Conservation (phyloP, 1,284 basidiomycete species). For the Rhodotorula sp. region DNA sequence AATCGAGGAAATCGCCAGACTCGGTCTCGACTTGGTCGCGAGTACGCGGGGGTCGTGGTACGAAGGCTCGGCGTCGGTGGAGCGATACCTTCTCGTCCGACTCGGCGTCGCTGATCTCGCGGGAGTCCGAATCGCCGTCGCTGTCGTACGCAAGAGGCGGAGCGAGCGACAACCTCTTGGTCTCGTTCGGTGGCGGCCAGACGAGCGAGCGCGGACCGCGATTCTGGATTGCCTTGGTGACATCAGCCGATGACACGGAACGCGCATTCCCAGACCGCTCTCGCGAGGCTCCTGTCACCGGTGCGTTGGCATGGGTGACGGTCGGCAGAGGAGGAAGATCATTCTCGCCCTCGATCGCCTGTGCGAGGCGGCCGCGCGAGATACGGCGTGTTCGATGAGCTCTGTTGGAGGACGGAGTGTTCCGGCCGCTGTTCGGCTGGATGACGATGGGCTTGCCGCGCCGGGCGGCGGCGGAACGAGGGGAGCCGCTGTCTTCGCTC, state of each 20-base stretch:
- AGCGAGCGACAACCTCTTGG: constrained; percentile 17
- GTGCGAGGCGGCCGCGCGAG: background rate
- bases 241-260: background rate
- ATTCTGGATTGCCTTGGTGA: background rate
- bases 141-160: constrained; percentile 4
- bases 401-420: background rate
- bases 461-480: background rate
- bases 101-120: background rate
- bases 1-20: constrained; percentile 19
- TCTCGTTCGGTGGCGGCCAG: constrained; percentile 23
- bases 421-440: background rate
- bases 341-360: too few species aligned
- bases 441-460: constrained; percentile 22
- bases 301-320: background rate
- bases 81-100: constrained; percentile 5
- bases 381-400: background rate
- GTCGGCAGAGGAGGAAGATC: background rate
- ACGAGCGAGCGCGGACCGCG: background rate
- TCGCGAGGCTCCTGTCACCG: too few species aligned
- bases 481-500: background rate
- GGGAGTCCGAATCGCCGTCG: constrained; percentile 2
- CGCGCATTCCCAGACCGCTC: too few species aligned
- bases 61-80: background rate
- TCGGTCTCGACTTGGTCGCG: constrained; percentile 9
- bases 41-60: background rate